Base-by-base conservation (phyloP, 1,139 yeast genomes). In the Hyphopichia fennica region DNA sequence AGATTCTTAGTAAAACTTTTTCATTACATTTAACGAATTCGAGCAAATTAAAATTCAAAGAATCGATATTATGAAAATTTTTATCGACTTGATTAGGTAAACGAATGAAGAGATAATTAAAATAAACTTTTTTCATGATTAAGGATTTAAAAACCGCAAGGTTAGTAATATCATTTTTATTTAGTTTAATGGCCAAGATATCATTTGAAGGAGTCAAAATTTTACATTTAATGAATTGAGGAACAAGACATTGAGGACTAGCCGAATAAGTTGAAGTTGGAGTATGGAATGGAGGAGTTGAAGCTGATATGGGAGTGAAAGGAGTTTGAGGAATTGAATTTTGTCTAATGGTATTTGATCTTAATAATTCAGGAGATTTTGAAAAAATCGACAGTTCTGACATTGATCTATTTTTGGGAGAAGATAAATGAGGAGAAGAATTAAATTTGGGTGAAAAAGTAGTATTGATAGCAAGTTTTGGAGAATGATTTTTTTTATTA, bases 121-220 rank as follows among this genome's bases (percentile, higher is more conserved):
- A 67, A 29, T 53, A 56, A 6, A 65, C 46, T 48, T 62, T 65
- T 40, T 56, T 60, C 37, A 54, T 55, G 7, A 69, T 46, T 31
- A 60, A 43, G 11, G 44, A 47, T 47, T 69, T 69, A 43, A 70
- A 61, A 27, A 61, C 69, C 6, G 52, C 53, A 2, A 63, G 43
- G 4, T 58, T 51, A 19, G 51, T 49, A 15, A 68, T 52, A 34
- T 58, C 62, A 14, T 50, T 40, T 45, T 64, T 64, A 39, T 58
- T 54, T 18, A 68, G 44, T 29, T 61, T 58, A 9, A 67, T 44
- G 2, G 67, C 63, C 11, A 69, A 45, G 18, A 60, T 56, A 37
- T 64, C 70, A 40, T 60, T 53, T 28, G 62, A 58, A 25, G 50
- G 57, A 25, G 62, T 63, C 34, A 58, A 48, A 14, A 70, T 56